Evolutionary conservation across 2,329 filamentous ascomycete genomes (phyloP), one percentile per base, ranked within the genome.

Genomic region (Phoma sp.): DNA sequence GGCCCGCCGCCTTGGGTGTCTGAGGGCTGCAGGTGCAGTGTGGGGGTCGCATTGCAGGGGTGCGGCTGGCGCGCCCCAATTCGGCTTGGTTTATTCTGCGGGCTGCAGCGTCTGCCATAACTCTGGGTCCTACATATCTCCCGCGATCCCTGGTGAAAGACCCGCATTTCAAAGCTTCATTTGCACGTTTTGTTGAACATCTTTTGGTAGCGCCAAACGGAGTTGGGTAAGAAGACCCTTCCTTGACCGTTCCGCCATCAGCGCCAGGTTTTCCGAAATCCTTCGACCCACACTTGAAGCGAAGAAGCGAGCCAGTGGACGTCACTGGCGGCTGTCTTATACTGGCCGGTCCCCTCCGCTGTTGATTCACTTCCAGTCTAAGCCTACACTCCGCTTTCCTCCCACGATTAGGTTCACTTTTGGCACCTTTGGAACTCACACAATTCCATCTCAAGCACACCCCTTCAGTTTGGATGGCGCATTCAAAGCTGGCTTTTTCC

Each of bases 391-490:
- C 33, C 29, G 26, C 21, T 34, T 12, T 18, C n/a, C 11, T 39
- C 9, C 9, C 15, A 33, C 1, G 18, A 18, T 17, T 9, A 33
- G 5, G 17, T 21, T 9, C 20, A 17, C 14, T 29, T 32, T 32
- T 21, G 6, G 20, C n/a, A 7, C 14, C 17, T 11, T 39, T 14
- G 15, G 9, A 26, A 14, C 20, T 42, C 25, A 37, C 37, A 20
- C 25, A 10, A 20, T 14, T 18, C 26, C 9, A 9, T 32, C 29
- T 39, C 18, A 21, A 25, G 7, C 3, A 23, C 9, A 15, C 7
- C 48, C 46, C 42, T 25, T 59, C 28, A 7, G 61, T 69, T 64
- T 72, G 67, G 58, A 75, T 75, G 71, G 71, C 71, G 68, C 60
- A 65, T 60, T 60, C 62, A 59, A 58, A 59, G 53, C 59, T 59